Conservation (phyloP, 176 grass and related monocot species). For the Musa beccarii region DNA sequence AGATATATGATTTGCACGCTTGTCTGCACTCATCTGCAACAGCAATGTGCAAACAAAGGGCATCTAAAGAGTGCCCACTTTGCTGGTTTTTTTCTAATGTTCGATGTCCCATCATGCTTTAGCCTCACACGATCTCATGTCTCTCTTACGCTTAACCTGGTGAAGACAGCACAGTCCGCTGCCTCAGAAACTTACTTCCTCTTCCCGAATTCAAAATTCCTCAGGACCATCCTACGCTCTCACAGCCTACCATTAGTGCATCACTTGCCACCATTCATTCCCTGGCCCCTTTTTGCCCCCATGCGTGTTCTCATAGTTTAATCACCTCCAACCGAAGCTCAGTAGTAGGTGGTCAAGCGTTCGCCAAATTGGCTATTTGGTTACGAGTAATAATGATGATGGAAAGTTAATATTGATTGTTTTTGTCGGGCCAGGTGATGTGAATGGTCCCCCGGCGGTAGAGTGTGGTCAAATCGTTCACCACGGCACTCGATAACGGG, state of each 20-base stretch:
- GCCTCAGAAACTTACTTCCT: slow-evolving; percentile 14
- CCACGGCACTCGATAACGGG: too few species aligned
- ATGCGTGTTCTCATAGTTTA: neutral
- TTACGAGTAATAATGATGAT: neutral
- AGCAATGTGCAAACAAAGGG: too few species aligned
- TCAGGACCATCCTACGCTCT: slow-evolving; percentile 19
- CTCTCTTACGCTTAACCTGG: too few species aligned
- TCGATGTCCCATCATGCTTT: neutral
- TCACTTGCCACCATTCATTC: neutral
- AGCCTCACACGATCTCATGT: neutral
- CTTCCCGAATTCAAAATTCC: neutral
- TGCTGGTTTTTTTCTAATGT: neutral
- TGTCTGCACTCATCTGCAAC: too few species aligned
- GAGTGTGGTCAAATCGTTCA: neutral
- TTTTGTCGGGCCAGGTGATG: neutral
- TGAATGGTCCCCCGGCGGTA: neutral
- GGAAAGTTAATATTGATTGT: neutral
- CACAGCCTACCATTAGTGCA: neutral
- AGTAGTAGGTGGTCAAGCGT: neutral
- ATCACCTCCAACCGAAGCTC: neutral
- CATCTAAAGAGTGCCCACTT: neutral
- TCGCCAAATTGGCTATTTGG: neutral
- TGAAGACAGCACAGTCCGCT: neutral
- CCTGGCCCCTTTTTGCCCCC: neutral
- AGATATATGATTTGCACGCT: too few species aligned